These are phyloP conservation scores for Blastobotrys indianensis DNA, from an alignment of 1,139 yeast species.

Conservation along the genomic window DNA sequence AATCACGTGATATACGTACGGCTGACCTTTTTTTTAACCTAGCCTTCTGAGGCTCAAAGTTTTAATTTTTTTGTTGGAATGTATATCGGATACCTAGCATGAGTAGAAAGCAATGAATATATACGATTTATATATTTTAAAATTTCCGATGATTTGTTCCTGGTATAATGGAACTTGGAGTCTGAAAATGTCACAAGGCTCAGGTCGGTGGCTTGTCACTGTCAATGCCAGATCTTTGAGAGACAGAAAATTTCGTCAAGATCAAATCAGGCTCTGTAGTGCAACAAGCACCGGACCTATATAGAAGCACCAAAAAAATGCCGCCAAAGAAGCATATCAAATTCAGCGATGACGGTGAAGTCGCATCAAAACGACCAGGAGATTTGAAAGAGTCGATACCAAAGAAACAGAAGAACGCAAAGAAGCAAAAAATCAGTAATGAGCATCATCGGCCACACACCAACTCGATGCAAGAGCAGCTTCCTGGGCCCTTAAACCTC, in stretches of 20 bases:
- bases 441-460: slow-evolving; percentile 1
- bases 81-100: background rate
- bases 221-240: background rate
- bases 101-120: too few species aligned
- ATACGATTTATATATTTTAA: too few species aligned
- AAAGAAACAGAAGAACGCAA: slow-evolving; percentile 4
- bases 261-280: background rate
- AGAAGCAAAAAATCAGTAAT: slow-evolving; percentile 14
- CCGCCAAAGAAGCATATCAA: slow-evolving; percentile 27
- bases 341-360: slow-evolving; percentile 21
- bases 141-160: too few species aligned
- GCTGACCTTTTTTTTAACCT: too few species aligned
- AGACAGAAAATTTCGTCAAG: background rate
- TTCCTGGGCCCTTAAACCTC: slow-evolving; percentile 19
- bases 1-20: too few species aligned
- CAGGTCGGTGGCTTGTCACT: background rate
- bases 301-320: slow-evolving; percentile 14
- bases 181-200: too few species aligned
- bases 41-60: too few species aligned
- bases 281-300: too few species aligned
- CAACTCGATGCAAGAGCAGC: background rate
- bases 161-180: too few species aligned
- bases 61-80: background rate
- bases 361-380: background rate
- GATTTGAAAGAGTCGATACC: background rate